Evolutionary conservation across 2,329 filamentous ascomycete species (phyloP), one percentile per base, ranked within the genome.

Genomic region (Arthrobotrys pseudoclavata): DNA sequence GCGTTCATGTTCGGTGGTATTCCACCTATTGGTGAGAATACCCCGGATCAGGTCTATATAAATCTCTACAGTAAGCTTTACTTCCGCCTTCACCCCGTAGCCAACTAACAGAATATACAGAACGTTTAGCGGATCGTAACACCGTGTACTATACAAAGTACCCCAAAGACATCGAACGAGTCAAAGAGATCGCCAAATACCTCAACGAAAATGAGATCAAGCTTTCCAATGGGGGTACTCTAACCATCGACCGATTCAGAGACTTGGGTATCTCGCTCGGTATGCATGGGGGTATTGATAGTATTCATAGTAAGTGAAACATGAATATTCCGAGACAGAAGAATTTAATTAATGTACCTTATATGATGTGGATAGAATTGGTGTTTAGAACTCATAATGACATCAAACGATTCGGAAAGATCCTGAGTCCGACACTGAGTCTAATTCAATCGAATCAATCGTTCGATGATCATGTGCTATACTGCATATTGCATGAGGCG

Each of bases 401-500:
- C 79, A 86, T 98, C 22, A 88, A 91, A 18, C 87, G 90, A 55
- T 93, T 94, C 75, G 91, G 90, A n/a, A 89, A 91, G 80, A 85
- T 97, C 76, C 94, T 91, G 0, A 87, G 89, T 18, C 89, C 91
- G 0, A 91, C 92, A 0, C 87, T 97, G 2, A 85, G 88, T 2
- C 85, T 87, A 0, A 85, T 97, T 24, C 93, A 97, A 83, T 84
- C 86, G 20, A 87, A 88, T 63, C 87, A 90, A 1, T 86, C 87
- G 1, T 94, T 93, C 81, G 94, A 97, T 82, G 88, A 89, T 47
- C 89, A 90, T 80, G 89, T 95, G 69, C 89, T 97, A 76, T 98
- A 97, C 83, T 91, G 92, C 24, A 86, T 97, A 45, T 85, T 97
- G 1, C 95, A 98, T 82, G 95, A 98, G 84, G 87, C 92, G 6